Evolutionary conservation across 108 stramenopile genomes (phyloP), one percentile per base, ranked within the genome.

Genomic region (Skeletonema tropicum): DNA sequence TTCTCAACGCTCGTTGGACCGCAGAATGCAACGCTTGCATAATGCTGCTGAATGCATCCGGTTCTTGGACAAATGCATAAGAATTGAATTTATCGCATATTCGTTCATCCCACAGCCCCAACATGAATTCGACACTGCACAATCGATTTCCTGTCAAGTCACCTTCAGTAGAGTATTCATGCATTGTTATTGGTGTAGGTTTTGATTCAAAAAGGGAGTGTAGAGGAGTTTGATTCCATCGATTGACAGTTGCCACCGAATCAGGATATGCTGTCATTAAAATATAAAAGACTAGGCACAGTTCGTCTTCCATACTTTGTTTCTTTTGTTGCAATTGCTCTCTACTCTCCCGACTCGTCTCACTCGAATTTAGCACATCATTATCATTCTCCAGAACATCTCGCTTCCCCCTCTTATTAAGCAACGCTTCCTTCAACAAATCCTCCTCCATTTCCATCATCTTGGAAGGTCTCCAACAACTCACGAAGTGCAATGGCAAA

Each of bases 221-320:
- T 8, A 83, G 25, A 3, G 83, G 79, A 21, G 83, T 83, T 55
- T 83, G 74, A 19, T 64, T 70, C 83, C 78, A 75, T 35, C 36
- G 31, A 48, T 83, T 80, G 21, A 67, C 14, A 17, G 41, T 68
- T 14, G 64, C 64, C 66, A 73, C 39, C 25, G 66, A 38, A 17
- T 68, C 73, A n/a, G 77, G 77, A n/a, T 57, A 29, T 14, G 66
- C 65, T 11, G 17, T 19, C 41, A 67, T 66, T 14, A 78, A 21
- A 30, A 74, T 39, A 23, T 31, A 58, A 5, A 68, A 26, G 8
- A 68, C 33, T 3, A 45, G 36, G 15, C 46, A 72, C n/a, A 65
- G 6, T 31, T 72, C 64, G 14, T 72, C 38, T 1, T 72, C 32
- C 29, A 45, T 36, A 6, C 21, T 46, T 52, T 49, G 42, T 30